phyloP scores from a whole-genome alignment of 2,329 filamentous ascomycete species.

The Dothideomycetes sp. region DNA sequence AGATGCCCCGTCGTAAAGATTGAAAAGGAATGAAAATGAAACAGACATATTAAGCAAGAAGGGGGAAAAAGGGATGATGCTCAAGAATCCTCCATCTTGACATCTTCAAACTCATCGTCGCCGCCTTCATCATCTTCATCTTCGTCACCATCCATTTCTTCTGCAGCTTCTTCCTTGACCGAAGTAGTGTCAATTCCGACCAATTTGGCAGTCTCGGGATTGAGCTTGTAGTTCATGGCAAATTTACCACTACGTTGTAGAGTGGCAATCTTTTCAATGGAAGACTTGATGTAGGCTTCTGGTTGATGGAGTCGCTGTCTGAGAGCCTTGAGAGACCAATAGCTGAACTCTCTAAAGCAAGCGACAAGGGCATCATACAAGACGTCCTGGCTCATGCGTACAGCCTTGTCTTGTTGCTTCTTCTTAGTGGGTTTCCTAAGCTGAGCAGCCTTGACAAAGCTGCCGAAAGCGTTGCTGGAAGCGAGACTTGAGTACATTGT shows the following conservation, averaged over 20 bases:
- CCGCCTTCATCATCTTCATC: conserved; percentile 42
- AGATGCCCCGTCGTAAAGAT: no score
- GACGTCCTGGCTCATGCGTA: conserved; percentile 81
- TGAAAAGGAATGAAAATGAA: no score
- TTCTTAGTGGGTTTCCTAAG: conserved; percentile 32
- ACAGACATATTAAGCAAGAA: no score
- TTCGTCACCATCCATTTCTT: conserved; percentile 30
- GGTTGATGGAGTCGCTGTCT: conserved; percentile 72
- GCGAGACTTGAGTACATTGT: conserved; percentile 28
- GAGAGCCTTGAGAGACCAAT: conserved; percentile 88
- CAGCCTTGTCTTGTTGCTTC: conserved; percentile 64
- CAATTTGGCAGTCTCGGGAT: conserved; percentile 54
- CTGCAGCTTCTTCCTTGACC: conserved; percentile 43
- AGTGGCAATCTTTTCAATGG: conserved; percentile 71
- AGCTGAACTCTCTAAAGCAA: conserved; percentile 76
- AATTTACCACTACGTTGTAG: conserved; percentile 77
- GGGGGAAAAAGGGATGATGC: no score
- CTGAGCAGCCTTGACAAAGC: conserved; percentile 28
- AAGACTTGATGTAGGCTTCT: conserved; percentile 83
- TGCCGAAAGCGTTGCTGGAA: conserved; percentile 24
- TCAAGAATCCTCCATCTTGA: conserved; percentile 21
- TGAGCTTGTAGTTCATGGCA: conserved; percentile 76
- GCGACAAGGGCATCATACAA: conserved; percentile 77
- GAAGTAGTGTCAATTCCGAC: conserved; percentile 42
- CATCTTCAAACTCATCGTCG: conserved; percentile 42